These are phyloP conservation scores for Pyrus bretschneideri DNA, from an alignment of 306 rosid genomes.

Conservation along the genomic window DNA sequence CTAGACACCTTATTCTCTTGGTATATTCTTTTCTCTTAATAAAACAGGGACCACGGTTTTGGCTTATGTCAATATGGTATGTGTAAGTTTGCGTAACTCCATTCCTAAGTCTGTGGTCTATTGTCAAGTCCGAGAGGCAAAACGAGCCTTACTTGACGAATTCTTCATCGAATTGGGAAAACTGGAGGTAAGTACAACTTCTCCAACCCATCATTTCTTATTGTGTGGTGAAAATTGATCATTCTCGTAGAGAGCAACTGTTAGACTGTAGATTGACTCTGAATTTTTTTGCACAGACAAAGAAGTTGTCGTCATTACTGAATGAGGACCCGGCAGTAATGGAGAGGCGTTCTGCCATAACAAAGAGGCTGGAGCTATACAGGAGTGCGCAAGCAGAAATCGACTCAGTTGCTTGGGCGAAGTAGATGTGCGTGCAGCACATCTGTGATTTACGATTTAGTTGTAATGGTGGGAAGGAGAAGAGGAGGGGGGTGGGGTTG, in stretches of 20 bases:
- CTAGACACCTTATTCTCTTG: neutral
- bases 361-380: constrained; percentile 84
- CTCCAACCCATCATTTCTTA: neutral
- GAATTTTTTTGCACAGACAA: constrained; percentile 36
- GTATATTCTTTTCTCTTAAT: neutral
- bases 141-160: constrained; percentile 74
- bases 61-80: constrained; percentile 83
- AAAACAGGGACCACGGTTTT: constrained; percentile 63
- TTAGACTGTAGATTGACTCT: neutral
- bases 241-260: neutral
- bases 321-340: constrained; percentile 92
- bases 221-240: neutral
- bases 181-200: constrained; percentile 53
- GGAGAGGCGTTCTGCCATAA: constrained; percentile 70
- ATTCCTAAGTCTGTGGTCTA: constrained; percentile 82
- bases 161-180: constrained; percentile 77
- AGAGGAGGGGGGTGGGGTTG: neutral
- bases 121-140: constrained; percentile 92
- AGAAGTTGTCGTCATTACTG: constrained; percentile 63
- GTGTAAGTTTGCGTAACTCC: constrained; percentile 65
- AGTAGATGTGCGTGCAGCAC: constrained; percentile 34
- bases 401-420: constrained; percentile 87
- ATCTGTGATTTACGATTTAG: constrained; percentile 2
- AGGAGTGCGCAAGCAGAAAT: constrained; percentile 85
- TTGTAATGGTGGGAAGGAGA: neutral